A percentile compares a stretch with the other conserved stretches of the same genome.
Evolutionary conservation across 257 asterid genomes (phyloP).

Genomic region (Misopates orontium): DNA sequence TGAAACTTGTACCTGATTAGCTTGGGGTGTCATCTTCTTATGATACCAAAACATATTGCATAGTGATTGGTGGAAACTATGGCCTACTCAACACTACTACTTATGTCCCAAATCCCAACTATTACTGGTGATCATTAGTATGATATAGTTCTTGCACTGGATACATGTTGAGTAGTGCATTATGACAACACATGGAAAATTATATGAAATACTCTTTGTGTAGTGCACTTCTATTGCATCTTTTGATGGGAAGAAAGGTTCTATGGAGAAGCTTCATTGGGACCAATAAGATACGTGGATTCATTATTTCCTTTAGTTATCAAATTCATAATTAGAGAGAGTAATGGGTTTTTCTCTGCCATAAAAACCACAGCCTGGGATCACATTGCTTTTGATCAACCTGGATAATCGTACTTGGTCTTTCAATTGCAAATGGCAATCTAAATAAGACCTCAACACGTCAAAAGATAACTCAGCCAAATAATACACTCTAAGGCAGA

Average conservation of each 20-base stretch:
- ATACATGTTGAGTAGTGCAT: neutral
- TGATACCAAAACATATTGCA: constrained; percentile 77
- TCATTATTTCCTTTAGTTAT: neutral
- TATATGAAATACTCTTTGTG: neutral
- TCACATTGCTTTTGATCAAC: constrained; percentile 74
- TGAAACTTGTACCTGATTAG: constrained; percentile 83
- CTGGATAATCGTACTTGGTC: constrained; percentile 55
- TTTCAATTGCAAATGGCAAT: constrained; percentile 41
- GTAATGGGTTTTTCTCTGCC: neutral
- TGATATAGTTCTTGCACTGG: no score
- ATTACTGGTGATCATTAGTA: constrained; percentile 54
- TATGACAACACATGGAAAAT: no score
- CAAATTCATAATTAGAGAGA: neutral
- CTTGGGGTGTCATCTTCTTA: constrained; percentile 78
- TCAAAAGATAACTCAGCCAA: constrained; percentile 23
- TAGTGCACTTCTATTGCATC: constrained; percentile 96
- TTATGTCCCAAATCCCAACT: constrained; percentile 83
- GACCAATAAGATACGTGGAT: constrained; percentile 51
- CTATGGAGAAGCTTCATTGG: constrained; percentile 56
- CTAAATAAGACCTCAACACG: constrained; percentile 29
- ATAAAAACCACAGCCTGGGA: constrained; percentile 51
- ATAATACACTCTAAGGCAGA: constrained; percentile 4
- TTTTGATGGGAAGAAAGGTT: constrained; percentile 75
- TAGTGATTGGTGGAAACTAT: constrained; percentile 87
- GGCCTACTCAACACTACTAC: constrained; percentile 70